These are phyloP conservation scores for Pythium scleroteichum DNA, from an alignment of 352 stramenopile genomes.

Conservation along the genomic window DNA sequence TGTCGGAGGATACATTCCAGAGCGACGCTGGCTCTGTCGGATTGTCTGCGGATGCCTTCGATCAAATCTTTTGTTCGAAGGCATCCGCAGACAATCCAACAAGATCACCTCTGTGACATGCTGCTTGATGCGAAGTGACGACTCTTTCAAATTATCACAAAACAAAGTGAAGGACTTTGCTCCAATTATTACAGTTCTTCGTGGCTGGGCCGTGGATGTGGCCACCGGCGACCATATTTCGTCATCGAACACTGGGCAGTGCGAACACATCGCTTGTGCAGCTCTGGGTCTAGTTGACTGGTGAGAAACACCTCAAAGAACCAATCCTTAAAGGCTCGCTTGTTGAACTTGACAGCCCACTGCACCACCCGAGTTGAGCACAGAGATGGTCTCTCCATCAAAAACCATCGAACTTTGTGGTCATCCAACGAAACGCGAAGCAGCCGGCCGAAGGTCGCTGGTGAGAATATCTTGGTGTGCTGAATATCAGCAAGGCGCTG, in stretches of 20 bases:
- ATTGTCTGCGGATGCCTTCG: too few species aligned
- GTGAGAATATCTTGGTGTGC: neutral
- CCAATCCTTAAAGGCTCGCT: neutral
- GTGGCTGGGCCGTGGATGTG: too few species aligned
- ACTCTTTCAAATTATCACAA: too few species aligned
- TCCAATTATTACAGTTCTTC: too few species aligned
- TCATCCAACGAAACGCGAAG: neutral
- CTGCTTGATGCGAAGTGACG: too few species aligned
- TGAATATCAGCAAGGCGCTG: neutral
- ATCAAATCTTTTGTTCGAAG: too few species aligned
- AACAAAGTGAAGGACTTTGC: too few species aligned
- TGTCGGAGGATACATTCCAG: too few species aligned
- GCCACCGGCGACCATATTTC: too few species aligned
- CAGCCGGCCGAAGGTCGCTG: neutral
- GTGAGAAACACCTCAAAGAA: neutral
- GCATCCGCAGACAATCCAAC: too few species aligned
- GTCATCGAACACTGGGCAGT: neutral
- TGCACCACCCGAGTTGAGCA: constrained; percentile 1
- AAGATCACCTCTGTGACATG: too few species aligned
- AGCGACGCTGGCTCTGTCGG: too few species aligned
- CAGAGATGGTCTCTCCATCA: neutral
- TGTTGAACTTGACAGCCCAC: constrained; percentile 3
- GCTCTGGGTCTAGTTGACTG: neutral
- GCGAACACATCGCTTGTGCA: neutral
- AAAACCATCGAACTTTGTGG: constrained; percentile 1